Evolutionary conservation across 257 asterid genomes (phyloP).

Genomic region (Solanum tacnaense): DNA sequence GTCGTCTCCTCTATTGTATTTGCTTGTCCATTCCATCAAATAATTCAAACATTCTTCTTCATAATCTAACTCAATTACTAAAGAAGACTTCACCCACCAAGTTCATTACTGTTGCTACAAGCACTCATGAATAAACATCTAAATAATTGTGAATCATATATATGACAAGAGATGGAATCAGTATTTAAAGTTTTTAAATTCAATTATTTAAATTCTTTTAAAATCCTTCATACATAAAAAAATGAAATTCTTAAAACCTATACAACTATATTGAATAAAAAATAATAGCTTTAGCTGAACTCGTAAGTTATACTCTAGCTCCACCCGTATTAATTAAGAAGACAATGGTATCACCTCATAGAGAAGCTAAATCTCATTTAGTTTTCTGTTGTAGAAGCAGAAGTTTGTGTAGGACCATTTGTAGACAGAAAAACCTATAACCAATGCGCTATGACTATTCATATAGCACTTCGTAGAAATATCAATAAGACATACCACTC

Average conservation of each 20-base stretch:
- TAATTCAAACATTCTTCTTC: background rate
- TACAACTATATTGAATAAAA: background rate
- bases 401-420: background rate
- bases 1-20: background rate
- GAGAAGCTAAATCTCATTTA: background rate
- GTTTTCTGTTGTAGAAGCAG: no score
- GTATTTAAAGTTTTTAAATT: background rate
- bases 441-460: background rate
- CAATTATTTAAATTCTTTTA: background rate
- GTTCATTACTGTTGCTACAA: background rate
- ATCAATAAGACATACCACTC: background rate
- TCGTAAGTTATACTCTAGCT: background rate
- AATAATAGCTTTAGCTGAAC: background rate
- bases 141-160: background rate
- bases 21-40: background rate
- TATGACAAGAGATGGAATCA: background rate
- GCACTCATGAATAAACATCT: background rate
- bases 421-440: background rate
- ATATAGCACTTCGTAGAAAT: background rate
- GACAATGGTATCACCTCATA: background rate
- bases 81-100: background rate
- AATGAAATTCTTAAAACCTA: background rate
- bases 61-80: background rate
- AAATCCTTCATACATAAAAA: background rate
- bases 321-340: no score